Evolutionary conservation across 1,284 basidiomycete genomes (phyloP).

Genomic region (Puccinia sorghi): DNA sequence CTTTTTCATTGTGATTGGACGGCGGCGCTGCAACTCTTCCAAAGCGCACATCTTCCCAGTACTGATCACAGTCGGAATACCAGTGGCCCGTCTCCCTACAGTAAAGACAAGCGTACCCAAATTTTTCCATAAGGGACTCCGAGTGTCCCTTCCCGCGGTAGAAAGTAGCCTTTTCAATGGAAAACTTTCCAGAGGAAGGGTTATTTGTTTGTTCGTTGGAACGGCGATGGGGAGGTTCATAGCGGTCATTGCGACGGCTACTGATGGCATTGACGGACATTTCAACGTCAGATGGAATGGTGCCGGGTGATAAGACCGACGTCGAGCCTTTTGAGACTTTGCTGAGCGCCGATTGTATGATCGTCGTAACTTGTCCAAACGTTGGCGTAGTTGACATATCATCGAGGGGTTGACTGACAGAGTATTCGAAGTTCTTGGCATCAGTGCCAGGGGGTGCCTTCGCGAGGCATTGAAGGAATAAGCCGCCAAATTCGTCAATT

Average conservation of each 20-base stretch:
- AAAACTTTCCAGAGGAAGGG: background rate
- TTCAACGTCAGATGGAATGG: background rate
- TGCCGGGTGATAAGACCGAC: background rate
- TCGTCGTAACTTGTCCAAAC: background rate
- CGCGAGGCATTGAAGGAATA: background rate
- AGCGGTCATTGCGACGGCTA: too few relatives aligned
- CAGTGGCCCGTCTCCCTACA: background rate
- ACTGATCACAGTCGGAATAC: background rate
- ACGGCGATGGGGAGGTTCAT: background rate
- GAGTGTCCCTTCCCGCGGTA: background rate
- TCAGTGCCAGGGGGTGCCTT: background rate
- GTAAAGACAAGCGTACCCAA: conserved; percentile 2
- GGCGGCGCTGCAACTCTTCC: background rate
- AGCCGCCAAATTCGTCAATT: background rate
- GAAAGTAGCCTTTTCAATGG: conserved; percentile 1
- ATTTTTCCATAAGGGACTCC: background rate
- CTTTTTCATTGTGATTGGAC: background rate
- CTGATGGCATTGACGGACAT: background rate
- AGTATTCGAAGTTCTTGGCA: conserved; percentile 2
- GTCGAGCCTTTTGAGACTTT: background rate
- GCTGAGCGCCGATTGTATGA: conserved; percentile 6
- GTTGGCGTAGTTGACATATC: background rate
- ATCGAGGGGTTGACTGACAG: background rate
- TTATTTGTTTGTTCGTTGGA: background rate
- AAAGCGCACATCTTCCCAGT: background rate